Evolutionary conservation across 179 eudicot species (phyloP).

Genomic region (Gypsophila paniculata): DNA sequence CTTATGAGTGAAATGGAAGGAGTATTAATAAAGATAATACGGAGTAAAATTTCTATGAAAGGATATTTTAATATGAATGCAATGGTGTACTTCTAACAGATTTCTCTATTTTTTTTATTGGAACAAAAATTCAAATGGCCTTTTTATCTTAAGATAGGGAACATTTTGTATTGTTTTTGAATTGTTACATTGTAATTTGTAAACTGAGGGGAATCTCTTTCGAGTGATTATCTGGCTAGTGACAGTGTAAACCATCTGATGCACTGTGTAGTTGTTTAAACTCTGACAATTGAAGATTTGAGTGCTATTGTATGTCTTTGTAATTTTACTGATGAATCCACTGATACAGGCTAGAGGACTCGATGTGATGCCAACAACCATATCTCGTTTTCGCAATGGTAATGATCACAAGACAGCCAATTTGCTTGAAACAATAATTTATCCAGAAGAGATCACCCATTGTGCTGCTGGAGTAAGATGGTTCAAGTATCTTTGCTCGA

Average conservation of each 20-base stretch:
- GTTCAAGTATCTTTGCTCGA: slow-evolving; percentile 71
- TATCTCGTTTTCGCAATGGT: slow-evolving; percentile 73
- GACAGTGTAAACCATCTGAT: not conserved
- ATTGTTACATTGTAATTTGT: too few species aligned
- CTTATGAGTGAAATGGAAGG: too few species aligned
- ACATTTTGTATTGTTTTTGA: too few species aligned
- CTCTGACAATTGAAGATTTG: not conserved
- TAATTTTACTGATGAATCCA: not conserved
- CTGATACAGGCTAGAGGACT: slow-evolving; percentile 80
- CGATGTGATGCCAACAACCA: slow-evolving; percentile 89
- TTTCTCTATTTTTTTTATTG: not conserved
- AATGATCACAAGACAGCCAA: slow-evolving; percentile 80
- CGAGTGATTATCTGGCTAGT: too few species aligned
- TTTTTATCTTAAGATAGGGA: too few species aligned
- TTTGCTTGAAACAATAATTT: slow-evolving; percentile 63
- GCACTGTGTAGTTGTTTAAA: not conserved
- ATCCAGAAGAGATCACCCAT: slow-evolving; percentile 88
- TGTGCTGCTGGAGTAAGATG: slow-evolving; percentile 93
- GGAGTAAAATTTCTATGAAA: too few species aligned
- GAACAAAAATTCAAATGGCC: not conserved
- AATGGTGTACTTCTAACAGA: not conserved
- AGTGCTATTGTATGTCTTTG: not conserved
- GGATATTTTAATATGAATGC: not conserved
- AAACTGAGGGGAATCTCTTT: too few species aligned
- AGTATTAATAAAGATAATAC: too few species aligned